Evolutionary conservation across 192 early-diverging fungal genomes (phyloP).

Genomic region (Entomortierella lignicola): DNA sequence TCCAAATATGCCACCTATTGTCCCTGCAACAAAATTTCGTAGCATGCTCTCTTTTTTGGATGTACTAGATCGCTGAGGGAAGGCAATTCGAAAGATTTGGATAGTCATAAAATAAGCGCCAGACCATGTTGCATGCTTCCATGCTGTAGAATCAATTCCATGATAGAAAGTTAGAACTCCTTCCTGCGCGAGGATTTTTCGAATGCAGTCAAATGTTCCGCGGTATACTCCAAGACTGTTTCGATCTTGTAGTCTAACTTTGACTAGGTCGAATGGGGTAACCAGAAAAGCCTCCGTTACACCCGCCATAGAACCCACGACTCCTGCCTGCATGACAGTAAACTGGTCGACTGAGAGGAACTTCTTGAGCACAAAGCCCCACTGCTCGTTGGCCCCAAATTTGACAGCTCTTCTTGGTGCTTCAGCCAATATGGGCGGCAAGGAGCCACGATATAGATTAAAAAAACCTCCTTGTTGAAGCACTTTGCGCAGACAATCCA

Average conservation of each 20-base stretch:
- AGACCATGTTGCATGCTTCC: conserved; percentile 92
- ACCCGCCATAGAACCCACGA: conserved; percentile 90
- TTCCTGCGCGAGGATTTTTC: conserved; percentile 80
- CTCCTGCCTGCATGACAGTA: conserved; percentile 77
- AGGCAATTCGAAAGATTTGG: conserved; percentile 68
- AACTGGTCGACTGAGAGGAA: conserved; percentile 78
- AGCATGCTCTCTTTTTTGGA: conserved; percentile 76
- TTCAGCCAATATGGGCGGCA: conserved; percentile 92
- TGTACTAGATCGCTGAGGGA: conserved; percentile 68
- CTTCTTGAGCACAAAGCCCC: conserved; percentile 70
- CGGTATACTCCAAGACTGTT: conserved; percentile 74
- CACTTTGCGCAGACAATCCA: conserved; percentile 91
- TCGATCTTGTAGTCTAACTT: conserved; percentile 89
- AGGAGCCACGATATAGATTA: conserved; percentile 83
- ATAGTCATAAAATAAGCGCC: conserved; percentile 91
- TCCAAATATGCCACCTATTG: conserved; percentile 89
- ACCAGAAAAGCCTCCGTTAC: conserved; percentile 89
- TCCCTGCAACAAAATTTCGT: conserved; percentile 88
- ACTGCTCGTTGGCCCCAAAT: conserved; percentile 91
- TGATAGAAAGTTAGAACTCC: conserved; percentile 84
- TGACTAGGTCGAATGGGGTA: conserved; percentile 89
- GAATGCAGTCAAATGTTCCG: conserved; percentile 78
- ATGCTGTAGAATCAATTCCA: conserved; percentile 91
- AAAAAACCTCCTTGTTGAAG: conserved; percentile 80
- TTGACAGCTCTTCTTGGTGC: conserved; percentile 95